phyloP scores from a whole-genome alignment of 2,329 filamentous ascomycete species.

The Cordyceps cateniannulata region DNA sequence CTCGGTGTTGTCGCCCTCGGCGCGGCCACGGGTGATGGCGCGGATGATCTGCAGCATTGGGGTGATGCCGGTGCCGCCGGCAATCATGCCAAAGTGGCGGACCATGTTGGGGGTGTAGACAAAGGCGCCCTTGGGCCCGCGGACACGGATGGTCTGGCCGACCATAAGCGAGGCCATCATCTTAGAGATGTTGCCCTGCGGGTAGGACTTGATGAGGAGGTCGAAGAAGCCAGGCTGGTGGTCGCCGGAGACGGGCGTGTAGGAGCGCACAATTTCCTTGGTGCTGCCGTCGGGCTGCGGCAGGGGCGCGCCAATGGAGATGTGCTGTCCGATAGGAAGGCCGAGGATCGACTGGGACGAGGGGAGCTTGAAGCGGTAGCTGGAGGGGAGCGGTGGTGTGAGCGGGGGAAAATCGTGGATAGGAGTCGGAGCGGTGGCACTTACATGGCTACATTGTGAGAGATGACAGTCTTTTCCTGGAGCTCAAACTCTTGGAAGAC shows the following conservation, averaged over 20 bases:
- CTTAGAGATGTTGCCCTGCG: conserved; percentile 94
- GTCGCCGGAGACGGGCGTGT: conserved; percentile 87
- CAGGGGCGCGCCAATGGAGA: conserved; percentile 82
- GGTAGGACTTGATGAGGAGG: conserved; percentile 96
- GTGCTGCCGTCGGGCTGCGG: conserved; percentile 59
- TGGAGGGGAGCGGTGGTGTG: conserved; percentile 29
- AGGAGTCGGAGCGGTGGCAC: conserved; percentile 21
- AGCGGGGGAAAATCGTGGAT: background rate
- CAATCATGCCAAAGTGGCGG: conserved; percentile 94
- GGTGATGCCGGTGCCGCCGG: conserved; percentile 94
- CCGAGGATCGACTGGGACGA: conserved; percentile 74
- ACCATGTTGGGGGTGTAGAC: conserved; percentile 97
- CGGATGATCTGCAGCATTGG: conserved; percentile 97
- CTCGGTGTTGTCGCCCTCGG: conserved; percentile 75
- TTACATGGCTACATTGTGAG: conserved; percentile 96
- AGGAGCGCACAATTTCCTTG: conserved; percentile 85
- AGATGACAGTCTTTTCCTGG: conserved; percentile 89
- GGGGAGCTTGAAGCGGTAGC: conserved; percentile 89
- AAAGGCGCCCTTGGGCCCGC: conserved; percentile 95
- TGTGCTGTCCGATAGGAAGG: conserved; percentile 97
- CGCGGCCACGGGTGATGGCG: conserved; percentile 77
- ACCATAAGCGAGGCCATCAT: conserved; percentile 77
- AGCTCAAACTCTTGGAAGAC: conserved; percentile 89
- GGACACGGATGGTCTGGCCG: conserved; percentile 82
- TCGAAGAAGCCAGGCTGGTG: conserved; percentile 89